Base-by-base conservation (phyloP, 129 eudicot species). In the Flaveria robusta region DNA sequence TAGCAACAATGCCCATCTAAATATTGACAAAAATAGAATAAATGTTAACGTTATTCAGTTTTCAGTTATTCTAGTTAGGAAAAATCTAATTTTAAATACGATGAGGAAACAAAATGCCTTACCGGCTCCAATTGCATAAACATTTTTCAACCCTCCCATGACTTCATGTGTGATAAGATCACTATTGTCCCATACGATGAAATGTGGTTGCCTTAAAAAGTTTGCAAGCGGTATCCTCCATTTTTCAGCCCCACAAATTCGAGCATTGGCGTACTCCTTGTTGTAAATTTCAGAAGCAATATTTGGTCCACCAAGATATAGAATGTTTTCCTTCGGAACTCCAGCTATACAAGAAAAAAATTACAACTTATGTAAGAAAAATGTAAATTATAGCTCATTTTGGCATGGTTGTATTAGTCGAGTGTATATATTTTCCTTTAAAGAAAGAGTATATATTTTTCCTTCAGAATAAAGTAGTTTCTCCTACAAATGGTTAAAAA, bases 41-140 rank as follows among this genome's bases (percentile, higher is more conserved):
- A 26, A 31, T 18, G 8, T 6, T 8, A 49, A 70, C 15, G n/a
- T 9, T 20, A 2, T 56, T 9, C 64, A 9, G 31, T 15, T 55
- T 6, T 55, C 27, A 55, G 63, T 56, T 43, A 26, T 49, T 49
- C n/a, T 16, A 50, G 26, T 70, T 70, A 13, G 0, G 27, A 70
- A 49, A 22, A 45, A 46, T 16, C 2, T 70, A 16, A 27, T 4
- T 34, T 3, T 47, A 16, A 71, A 27, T 71, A 27, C n/a, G 46
- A 51, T 15, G 10, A 43, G 63, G 20, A 14, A 34, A 62, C 67
- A 62, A 62, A 62, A 62, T 1, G 15, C 55, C 68, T 81, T 87
- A 89, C 97, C 97, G n/a, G 97, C 97, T 83, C 97, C 97, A 58
- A 92, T 92, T 54, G 97, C 97, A 27, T 92, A 92, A 19, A 92